Percentiles rank a stretch among this genome's conserved stretches.
phyloP scores from a whole-genome alignment of 129 eudicot genomes.

The Escallonia herrerae region DNA sequence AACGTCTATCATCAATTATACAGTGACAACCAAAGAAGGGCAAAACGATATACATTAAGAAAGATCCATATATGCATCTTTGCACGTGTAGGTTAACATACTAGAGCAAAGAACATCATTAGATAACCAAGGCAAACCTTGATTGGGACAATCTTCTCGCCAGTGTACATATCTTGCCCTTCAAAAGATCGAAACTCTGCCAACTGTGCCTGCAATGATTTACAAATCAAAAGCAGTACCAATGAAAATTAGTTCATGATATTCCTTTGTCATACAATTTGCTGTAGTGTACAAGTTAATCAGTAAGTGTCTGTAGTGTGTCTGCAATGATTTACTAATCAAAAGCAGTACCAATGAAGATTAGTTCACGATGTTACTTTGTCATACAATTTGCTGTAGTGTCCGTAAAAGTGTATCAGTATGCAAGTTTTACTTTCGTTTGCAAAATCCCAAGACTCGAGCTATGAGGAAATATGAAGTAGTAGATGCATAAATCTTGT shows the following conservation, averaged over 20 bases:
- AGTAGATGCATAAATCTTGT: no score
- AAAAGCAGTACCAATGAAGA: conserved; percentile 4
- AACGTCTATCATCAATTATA: conserved; percentile 13
- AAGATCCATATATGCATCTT: neutral
- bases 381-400: no score
- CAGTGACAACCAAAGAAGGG: neutral
- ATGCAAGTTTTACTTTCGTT: no score
- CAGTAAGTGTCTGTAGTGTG: conserved; percentile 26
- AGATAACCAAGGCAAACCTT: conserved; percentile 50
- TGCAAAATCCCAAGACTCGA: no score
- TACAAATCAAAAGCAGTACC: conserved; percentile 4
- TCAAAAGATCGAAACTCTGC: conserved; percentile 78
- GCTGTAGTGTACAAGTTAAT: no score
- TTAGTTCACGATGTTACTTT: no score
- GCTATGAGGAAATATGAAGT: no score
- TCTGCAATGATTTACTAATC: conserved; percentile 38
- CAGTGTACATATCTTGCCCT: conserved; percentile 96
- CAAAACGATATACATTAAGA: neutral
- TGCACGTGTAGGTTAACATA: conserved; percentile 4
- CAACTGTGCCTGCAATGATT: conserved; percentile 66
- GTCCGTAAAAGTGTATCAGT: no score
- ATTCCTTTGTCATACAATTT: no score
- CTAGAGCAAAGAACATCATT: neutral
- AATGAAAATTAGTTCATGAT: neutral
- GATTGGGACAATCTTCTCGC: conserved; percentile 90